Evolutionary conservation across 2,329 filamentous ascomycete genomes (phyloP).

Genomic region (Gremmenia infestans): DNA sequence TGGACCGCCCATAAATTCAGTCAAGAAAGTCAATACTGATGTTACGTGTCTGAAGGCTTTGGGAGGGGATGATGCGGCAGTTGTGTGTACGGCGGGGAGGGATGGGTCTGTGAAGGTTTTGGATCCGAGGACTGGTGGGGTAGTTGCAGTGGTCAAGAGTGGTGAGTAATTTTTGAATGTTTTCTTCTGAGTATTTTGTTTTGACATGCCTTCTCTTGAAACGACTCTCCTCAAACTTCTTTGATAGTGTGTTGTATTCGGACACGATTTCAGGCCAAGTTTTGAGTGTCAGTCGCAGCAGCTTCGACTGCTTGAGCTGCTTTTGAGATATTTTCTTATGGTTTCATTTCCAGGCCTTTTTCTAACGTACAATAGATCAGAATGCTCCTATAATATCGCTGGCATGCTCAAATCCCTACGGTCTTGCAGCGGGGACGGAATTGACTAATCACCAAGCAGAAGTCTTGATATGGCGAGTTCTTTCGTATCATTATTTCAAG

Average conservation of each 20-base stretch:
- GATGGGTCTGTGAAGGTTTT: constrained; percentile 55
- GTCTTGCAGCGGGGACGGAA: constrained; percentile 70
- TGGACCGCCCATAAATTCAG: constrained; percentile 42
- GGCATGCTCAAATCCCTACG: constrained; percentile 52
- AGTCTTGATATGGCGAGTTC: constrained; percentile 53
- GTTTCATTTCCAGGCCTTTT: not conserved
- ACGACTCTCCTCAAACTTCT: not conserved
- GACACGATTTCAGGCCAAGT: not conserved
- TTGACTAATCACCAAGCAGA: constrained; percentile 58
- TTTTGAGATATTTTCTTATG: not conserved
- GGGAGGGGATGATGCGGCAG: constrained; percentile 34
- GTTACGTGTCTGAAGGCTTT: constrained; percentile 58
- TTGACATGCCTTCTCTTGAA: not conserved
- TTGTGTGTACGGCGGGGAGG: constrained; percentile 66
- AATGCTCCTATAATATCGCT: constrained; percentile 58
- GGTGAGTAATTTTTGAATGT: constrained; percentile 23
- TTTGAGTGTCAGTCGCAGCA: not conserved
- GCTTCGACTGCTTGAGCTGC: not conserved
- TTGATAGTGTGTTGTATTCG: not conserved
- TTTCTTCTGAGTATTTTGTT: not conserved
- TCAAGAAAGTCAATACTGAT: constrained; percentile 53
- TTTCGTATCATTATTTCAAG: not conserved
- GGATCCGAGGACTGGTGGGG: constrained; percentile 54
- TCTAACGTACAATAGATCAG: constrained; percentile 31
- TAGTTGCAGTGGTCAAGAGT: constrained; percentile 34